Evolutionary conservation across 1,284 basidiomycete species (phyloP).

Genomic region (Cryptococcus jaspeensis): DNA sequence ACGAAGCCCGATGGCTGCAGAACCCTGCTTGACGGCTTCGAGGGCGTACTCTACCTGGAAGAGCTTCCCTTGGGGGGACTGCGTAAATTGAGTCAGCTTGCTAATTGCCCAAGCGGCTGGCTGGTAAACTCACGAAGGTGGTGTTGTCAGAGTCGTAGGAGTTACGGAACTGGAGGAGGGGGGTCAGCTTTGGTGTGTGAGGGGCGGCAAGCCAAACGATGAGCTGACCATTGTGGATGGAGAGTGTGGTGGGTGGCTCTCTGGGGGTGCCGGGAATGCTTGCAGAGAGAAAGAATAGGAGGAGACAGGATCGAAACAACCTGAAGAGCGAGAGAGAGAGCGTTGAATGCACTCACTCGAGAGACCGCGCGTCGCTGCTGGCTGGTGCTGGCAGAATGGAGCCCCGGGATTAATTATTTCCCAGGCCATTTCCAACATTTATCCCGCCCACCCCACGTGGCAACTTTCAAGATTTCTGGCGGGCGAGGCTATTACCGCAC

Average conservation of each 20-base stretch:
- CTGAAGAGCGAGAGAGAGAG: no score
- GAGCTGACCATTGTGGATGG: no score
- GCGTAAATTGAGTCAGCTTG: background rate
- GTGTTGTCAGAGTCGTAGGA: slow-evolving; percentile 97
- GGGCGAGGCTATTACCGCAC: background rate
- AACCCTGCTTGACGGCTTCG: slow-evolving; percentile 99
- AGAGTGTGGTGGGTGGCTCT: no score
- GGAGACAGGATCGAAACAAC: no score
- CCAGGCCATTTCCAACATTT: no score
- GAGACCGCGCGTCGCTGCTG: no score
- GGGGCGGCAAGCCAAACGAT: no score
- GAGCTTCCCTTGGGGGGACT: slow-evolving; percentile 52
- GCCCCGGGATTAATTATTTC: background rate
- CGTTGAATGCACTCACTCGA: no score
- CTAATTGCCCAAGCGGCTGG: background rate
- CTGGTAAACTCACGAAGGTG: slow-evolving; percentile 62
- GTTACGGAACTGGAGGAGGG: slow-evolving; percentile 71
- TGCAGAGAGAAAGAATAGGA: no score
- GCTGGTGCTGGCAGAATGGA: no score
- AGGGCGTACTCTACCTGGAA: slow-evolving; percentile 97
- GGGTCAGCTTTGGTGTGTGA: background rate
- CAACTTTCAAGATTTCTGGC: slow-evolving; percentile 22
- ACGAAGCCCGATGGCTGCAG: slow-evolving; percentile 92
- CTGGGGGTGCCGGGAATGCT: no score
- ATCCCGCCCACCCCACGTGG: no score